Evolutionary conservation across 345 rosid genomes (phyloP).

Genomic region (Citrus trifoliata): DNA sequence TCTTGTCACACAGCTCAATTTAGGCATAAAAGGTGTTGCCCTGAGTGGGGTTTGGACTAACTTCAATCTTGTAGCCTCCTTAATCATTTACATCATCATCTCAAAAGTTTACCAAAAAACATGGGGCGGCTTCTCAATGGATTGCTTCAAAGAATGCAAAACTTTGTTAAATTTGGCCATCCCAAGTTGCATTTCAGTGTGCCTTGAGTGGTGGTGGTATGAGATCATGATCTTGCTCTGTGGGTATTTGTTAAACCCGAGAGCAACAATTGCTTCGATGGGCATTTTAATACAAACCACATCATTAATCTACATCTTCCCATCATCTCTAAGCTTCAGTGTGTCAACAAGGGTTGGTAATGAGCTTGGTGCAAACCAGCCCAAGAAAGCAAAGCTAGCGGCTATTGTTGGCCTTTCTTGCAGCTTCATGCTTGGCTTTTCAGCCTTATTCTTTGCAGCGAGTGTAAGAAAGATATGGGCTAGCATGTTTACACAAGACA

Average conservation of each 20-base stretch:
- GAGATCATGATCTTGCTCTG: constrained; percentile 77
- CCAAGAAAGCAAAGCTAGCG: constrained; percentile 50
- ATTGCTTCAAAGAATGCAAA: constrained; percentile 59
- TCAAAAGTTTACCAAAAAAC: constrained; percentile 46
- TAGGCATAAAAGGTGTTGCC: constrained; percentile 76
- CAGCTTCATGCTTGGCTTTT: constrained; percentile 54
- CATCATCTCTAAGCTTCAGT: constrained; percentile 73
- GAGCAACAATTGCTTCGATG: constrained; percentile 70
- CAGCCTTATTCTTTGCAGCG: constrained; percentile 44
- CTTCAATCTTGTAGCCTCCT: constrained; percentile 52
- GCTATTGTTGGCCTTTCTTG: constrained; percentile 48
- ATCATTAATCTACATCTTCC: constrained; percentile 69
- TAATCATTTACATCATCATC: constrained; percentile 53
- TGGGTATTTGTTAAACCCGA: constrained; percentile 54
- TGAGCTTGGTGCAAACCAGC: constrained; percentile 62
- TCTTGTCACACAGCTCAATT: constrained; percentile 44
- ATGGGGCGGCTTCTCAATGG: constrained; percentile 60
- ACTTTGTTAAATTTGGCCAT: constrained; percentile 48
- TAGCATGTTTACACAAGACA: constrained; percentile 56
- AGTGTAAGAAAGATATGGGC: constrained; percentile 61
- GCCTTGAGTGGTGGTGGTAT: constrained; percentile 96
- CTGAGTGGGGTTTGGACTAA: constrained; percentile 70
- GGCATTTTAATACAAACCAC: constrained; percentile 81
- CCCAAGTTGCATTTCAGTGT: constrained; percentile 77
- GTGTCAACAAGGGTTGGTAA: constrained; percentile 78